Evolutionary conservation across 148 eudicot genomes (phyloP).

Genomic region (Rhododendron williamsianum): DNA sequence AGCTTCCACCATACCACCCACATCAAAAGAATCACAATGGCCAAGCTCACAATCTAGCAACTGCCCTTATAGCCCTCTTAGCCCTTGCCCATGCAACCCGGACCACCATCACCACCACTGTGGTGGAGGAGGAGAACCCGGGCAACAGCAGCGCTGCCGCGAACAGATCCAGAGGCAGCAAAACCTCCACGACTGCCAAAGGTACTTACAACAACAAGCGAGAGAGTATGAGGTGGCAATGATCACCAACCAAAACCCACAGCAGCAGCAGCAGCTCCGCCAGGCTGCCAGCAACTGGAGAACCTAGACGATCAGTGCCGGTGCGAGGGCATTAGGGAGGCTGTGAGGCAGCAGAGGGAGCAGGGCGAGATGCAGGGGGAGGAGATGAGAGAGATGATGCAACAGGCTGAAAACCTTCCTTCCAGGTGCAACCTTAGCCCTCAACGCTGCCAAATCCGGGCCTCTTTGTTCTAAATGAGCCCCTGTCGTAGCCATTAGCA

Average conservation of each 20-base stretch:
- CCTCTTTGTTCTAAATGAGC: background rate
- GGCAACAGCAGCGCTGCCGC: conserved; percentile 17
- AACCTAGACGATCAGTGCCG: conserved; percentile 25
- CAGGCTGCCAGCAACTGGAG: conserved; percentile 28
- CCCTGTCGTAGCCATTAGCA: background rate
- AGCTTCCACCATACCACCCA: background rate
- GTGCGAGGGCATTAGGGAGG: conserved; percentile 21
- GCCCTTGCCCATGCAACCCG: conserved; percentile 11
- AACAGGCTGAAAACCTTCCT: conserved; percentile 25
- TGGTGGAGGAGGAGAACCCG: background rate
- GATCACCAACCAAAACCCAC: background rate
- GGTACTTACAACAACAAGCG: conserved; percentile 11
- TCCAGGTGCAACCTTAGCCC: conserved; percentile 14
- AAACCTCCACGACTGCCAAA: conserved; percentile 23
- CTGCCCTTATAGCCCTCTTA: conserved; percentile 5
- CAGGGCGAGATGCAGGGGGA: conserved; percentile 13
- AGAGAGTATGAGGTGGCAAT: background rate
- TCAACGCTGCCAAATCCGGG: conserved; percentile 7
- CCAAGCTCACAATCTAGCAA: conserved; percentile 4
- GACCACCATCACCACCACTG: conserved; percentile 14
- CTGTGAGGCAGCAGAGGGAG: conserved; percentile 17
- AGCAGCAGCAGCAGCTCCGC: conserved; percentile 17
- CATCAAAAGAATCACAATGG: conserved; percentile 3
- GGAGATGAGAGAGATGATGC: conserved; percentile 16
- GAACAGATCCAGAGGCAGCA: conserved; percentile 21